Conservation (phyloP, 495 filamentous ascomycete genomes). For the Podospora pseudoanserina region DNA sequence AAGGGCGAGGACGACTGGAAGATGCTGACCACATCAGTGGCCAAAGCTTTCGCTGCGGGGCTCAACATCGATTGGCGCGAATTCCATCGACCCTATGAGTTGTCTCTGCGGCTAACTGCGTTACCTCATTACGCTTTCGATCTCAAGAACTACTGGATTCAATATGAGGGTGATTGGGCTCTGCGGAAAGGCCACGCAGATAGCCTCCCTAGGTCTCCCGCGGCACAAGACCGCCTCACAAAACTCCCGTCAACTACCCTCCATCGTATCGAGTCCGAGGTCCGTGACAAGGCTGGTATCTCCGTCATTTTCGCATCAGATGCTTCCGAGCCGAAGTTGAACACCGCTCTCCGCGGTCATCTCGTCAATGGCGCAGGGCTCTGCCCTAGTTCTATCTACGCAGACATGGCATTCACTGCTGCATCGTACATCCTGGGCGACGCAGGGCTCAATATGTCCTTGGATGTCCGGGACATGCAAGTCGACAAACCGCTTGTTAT, state of each 20-base stretch:
- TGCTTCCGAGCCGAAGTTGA: slow-evolving; percentile 49
- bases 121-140: slow-evolving; percentile 72
- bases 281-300: slow-evolving; percentile 37
- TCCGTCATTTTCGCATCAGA: slow-evolving; percentile 55
- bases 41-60: slow-evolving; percentile 57
- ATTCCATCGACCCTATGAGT: slow-evolving; percentile 63
- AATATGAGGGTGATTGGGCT: slow-evolving; percentile 58
- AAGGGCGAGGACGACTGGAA: slow-evolving; percentile 55
- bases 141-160: slow-evolving; percentile 78
- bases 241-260: slow-evolving; percentile 41
- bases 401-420: slow-evolving; percentile 64
- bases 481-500: slow-evolving; percentile 57
- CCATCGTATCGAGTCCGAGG: slow-evolving; percentile 45
- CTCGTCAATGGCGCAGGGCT: slow-evolving; percentile 52
- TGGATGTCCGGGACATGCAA: slow-evolving; percentile 51
- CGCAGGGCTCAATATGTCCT: slow-evolving; percentile 35
- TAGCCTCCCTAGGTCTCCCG: slow-evolving; percentile 19
- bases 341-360: slow-evolving; percentile 56
- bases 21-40: slow-evolving; percentile 53
- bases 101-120: slow-evolving; percentile 54
- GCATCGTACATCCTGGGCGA: slow-evolving; percentile 53
- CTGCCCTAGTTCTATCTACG: slow-evolving; percentile 52
- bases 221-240: slow-evolving; percentile 48
- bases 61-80: slow-evolving; percentile 67
- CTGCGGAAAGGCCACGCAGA: slow-evolving; percentile 13